A percentile compares a stretch with the other conserved stretches of the same genome.
Evolutionary conservation across 225 moss, liverwort and hornwort species (phyloP).

Genomic region (Straminergon stramineum): DNA sequence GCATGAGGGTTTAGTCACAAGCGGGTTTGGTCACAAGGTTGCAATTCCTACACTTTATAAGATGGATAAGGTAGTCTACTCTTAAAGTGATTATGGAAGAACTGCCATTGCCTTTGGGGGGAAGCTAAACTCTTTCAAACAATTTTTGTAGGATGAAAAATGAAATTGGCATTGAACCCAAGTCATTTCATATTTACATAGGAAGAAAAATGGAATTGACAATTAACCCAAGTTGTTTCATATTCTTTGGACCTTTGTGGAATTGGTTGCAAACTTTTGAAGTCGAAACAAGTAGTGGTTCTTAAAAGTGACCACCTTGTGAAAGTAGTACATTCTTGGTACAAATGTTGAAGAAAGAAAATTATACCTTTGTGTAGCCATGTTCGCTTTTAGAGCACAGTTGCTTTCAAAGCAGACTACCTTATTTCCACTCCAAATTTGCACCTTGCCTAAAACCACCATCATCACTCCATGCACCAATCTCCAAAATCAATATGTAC

Average conservation of each 20-base stretch:
- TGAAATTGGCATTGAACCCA: too few species aligned
- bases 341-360: not conserved
- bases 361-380: not conserved
- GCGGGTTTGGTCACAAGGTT: not conserved
- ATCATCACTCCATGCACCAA: not conserved
- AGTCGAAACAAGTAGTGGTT: not conserved
- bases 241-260: rapidly evolving
- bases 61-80: not conserved
- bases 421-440: too few species aligned
- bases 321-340: rapidly evolving
- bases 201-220: too few species aligned
- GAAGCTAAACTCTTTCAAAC: not conserved
- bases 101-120: not conserved
- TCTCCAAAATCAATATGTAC: too few species aligned
- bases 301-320: not conserved
- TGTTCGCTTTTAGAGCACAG: not conserved
- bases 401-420: too few species aligned
- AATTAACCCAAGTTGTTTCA: not conserved
- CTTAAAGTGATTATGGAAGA: not conserved
- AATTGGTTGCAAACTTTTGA: not conserved
- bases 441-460: rapidly evolving
- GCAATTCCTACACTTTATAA: too few species aligned
- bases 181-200: too few species aligned
- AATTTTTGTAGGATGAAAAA: too few species aligned
- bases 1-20: not conserved